Percentiles rank a stretch among this genome's conserved stretches.
phyloP scores from a whole-genome alignment of 352 stramenopile genomes.

The Pythium brassicae region DNA sequence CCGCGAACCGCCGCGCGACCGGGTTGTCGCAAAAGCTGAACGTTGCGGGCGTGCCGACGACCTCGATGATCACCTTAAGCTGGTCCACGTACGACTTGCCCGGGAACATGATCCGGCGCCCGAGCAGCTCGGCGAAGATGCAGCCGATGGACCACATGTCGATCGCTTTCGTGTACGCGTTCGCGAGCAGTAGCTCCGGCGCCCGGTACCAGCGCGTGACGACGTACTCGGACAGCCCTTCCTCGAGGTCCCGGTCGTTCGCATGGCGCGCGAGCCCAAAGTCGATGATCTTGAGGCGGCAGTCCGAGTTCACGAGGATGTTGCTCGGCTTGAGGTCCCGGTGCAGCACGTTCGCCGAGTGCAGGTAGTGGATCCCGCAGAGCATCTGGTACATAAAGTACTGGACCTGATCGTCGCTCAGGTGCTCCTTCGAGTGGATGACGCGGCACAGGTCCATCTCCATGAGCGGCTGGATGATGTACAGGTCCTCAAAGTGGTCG shows the following conservation, averaged over 20 bases:
- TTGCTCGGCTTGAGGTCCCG: slow-evolving; percentile 98
- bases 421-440: slow-evolving; percentile 84
- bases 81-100: slow-evolving; percentile 86
- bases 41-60: slow-evolving; percentile 78
- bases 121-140: slow-evolving; percentile 98
- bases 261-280: slow-evolving; percentile 84
- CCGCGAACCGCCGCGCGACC: slow-evolving; percentile 73
- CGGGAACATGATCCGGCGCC: slow-evolving; percentile 79
- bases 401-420: slow-evolving; percentile 94
- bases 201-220: slow-evolving; percentile 93
- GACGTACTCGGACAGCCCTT: slow-evolving; percentile 91
- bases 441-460: slow-evolving; percentile 94
- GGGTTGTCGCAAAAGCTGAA: slow-evolving; percentile 88
- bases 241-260: slow-evolving; percentile 71
- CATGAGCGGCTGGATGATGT: slow-evolving; percentile 98
- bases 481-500: slow-evolving; percentile 95
- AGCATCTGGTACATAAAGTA: slow-evolving; percentile 97
- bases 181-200: slow-evolving; percentile 78
- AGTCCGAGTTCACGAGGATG: slow-evolving; percentile 94
- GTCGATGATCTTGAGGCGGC: slow-evolving; percentile 83
- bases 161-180: slow-evolving; percentile 81
- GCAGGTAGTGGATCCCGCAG: slow-evolving; percentile 94
- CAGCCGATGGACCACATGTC: slow-evolving; percentile 98
- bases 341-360: slow-evolving; percentile 94
- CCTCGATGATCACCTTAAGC: slow-evolving; percentile 83